Evolutionary conservation across 108 stramenopile genomes (phyloP).

Genomic region (Skeletonema grethae): DNA sequence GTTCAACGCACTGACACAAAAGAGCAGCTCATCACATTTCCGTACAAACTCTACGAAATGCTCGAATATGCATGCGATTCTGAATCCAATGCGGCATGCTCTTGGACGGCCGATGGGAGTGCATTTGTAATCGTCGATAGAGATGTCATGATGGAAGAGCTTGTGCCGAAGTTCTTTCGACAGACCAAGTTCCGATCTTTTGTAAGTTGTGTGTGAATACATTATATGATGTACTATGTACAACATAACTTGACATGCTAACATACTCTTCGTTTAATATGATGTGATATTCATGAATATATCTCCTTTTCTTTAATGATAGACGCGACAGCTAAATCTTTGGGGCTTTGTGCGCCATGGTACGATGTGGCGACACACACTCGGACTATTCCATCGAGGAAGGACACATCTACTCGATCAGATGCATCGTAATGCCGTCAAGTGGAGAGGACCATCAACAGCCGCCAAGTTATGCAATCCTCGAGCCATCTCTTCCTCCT

Average conservation of each 20-base stretch:
- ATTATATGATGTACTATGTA: too few relatives aligned
- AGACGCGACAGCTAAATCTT: slow-evolving; percentile 11
- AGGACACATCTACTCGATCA: neutral
- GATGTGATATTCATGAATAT: neutral
- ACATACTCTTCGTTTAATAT: too few relatives aligned
- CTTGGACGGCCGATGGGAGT: neutral
- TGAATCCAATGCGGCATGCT: neutral
- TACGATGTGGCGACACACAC: neutral
- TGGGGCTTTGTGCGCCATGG: slow-evolving; percentile 3
- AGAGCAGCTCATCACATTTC: neutral
- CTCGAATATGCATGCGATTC: slow-evolving; percentile 7
- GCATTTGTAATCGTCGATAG: neutral
- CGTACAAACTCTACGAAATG: slow-evolving; percentile 3
- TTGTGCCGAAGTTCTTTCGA: slow-evolving; percentile 5
- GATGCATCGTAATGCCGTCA: neutral
- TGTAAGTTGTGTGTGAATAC: slow-evolving; percentile 2
- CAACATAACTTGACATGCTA: too few relatives aligned
- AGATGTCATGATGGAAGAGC: slow-evolving; percentile 6
- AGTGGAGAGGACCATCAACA: neutral
- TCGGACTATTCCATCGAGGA: neutral
- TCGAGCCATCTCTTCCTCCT: neutral
- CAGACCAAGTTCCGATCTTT: slow-evolving; percentile 13
- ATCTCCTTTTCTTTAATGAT: neutral
- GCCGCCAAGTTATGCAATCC: neutral
- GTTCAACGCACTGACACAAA: too few relatives aligned